Evolutionary conservation across 129 eudicot species (phyloP).

Genomic region (Pulicaria dysenterica): DNA sequence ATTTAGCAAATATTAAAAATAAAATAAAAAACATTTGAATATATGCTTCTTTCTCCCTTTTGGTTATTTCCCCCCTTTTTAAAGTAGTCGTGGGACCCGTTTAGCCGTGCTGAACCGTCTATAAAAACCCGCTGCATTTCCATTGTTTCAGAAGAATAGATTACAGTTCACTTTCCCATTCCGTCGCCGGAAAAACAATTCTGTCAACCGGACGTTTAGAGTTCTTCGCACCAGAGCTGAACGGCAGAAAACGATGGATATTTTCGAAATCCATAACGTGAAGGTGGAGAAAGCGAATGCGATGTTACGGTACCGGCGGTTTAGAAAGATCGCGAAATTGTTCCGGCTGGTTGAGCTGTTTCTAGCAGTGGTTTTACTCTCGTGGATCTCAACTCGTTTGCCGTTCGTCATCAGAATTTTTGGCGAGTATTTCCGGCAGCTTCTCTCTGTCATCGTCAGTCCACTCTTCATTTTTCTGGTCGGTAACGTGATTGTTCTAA

Average conservation of each 20-base stretch:
- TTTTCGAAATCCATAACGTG: conserved; percentile 41
- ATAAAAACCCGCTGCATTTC: conserved; percentile 28
- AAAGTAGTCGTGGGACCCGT: conserved; percentile 28
- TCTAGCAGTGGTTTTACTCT: conserved; percentile 35
- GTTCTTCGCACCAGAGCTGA: background rate
- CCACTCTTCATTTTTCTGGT: conserved; percentile 72
- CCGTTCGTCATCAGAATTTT: conserved; percentile 60
- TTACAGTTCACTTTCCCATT: conserved; percentile 11
- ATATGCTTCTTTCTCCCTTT: conserved; percentile 20
- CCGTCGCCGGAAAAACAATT: conserved; percentile 22
- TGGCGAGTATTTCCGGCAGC: conserved; percentile 53
- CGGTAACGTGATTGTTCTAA: conserved; percentile 70
- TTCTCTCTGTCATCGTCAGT: conserved; percentile 47
- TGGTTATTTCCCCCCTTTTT: conserved; percentile 35
- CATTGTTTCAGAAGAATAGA: conserved; percentile 3
- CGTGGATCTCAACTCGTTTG: conserved; percentile 69
- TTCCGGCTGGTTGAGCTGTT: conserved; percentile 62
- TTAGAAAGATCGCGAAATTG: conserved; percentile 44
- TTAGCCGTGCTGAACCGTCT: conserved; percentile 31
- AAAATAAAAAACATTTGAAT: conserved; percentile 26
- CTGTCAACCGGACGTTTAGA: background rate
- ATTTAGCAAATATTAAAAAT: background rate
- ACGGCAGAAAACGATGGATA: conserved; percentile 35
- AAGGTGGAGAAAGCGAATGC: conserved; percentile 51
- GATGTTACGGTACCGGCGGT: conserved; percentile 36